A percentile compares a stretch with the other conserved stretches of the same genome.
Conservation (phyloP, 140 eudicot genomes). For the Eryngium alpinum region DNA sequence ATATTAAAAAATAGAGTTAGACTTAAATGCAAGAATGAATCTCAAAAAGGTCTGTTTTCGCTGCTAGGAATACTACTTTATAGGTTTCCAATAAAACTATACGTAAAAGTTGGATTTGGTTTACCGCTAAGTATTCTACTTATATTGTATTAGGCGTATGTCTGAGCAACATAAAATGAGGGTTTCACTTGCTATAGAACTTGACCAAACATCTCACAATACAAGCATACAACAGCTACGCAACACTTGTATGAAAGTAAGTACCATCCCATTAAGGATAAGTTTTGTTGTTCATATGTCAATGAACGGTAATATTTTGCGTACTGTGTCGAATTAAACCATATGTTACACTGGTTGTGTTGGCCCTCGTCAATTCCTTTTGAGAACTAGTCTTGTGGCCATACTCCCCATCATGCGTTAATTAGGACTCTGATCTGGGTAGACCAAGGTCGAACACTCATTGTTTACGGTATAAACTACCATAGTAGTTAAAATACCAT, state of each 20-base stretch:
- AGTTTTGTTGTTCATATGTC: not conserved
- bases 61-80: too few relatives aligned
- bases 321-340: not conserved
- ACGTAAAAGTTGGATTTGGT: not conserved
- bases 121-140: not conserved
- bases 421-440: not conserved
- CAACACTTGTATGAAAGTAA: not conserved
- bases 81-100: too few relatives aligned
- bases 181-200: too few relatives aligned
- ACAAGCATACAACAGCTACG: not conserved
- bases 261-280: not conserved
- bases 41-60: too few relatives aligned
- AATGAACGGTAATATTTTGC: not conserved
- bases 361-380: not conserved
- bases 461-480: not conserved
- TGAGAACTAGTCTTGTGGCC: too few relatives aligned
- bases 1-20: too few relatives aligned
- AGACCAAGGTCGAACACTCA: not conserved
- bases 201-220: too few relatives aligned
- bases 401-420: too few relatives aligned
- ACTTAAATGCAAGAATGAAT: too few relatives aligned
- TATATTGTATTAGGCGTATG: too few relatives aligned
- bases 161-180: too few relatives aligned
- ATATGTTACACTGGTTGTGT: not conserved
- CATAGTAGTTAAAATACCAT: not conserved